phyloP scores from a whole-genome alignment of 306 rosid species.

The Echinosophora koreensis region DNA sequence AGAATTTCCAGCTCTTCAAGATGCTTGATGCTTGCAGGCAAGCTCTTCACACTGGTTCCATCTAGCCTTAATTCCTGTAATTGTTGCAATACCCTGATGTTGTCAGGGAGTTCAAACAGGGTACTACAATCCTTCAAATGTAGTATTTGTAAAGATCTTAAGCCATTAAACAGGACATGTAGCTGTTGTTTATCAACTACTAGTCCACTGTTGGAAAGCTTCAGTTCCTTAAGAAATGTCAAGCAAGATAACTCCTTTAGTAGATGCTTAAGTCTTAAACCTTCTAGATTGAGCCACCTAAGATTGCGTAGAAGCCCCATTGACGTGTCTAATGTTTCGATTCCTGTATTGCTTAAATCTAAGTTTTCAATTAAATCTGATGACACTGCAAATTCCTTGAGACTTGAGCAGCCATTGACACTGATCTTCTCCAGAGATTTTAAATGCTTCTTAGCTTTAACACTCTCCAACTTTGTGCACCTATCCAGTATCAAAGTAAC shows the following conservation, averaged over 20 bases:
- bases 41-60: constrained; percentile 36
- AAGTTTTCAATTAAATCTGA: constrained; percentile 33
- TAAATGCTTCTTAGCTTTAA: constrained; percentile 35
- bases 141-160: not conserved
- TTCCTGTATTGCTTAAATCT: constrained; percentile 43
- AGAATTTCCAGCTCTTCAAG: not conserved
- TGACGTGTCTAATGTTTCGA: constrained; percentile 27
- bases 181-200: not conserved
- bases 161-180: not conserved
- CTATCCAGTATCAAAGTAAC: not conserved
- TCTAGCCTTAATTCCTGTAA: constrained; percentile 2
- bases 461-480: not conserved
- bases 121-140: not conserved
- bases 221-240: not conserved
- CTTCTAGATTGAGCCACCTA: not conserved
- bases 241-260: not conserved
- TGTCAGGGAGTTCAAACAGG: constrained; percentile 36
- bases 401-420: constrained; percentile 9
- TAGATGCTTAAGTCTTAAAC: not conserved
- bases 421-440: not conserved
- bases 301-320: constrained; percentile 26
- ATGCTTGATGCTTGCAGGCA: constrained; percentile 37
- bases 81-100: constrained; percentile 16
- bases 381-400: constrained; percentile 30
- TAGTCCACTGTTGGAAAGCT: not conserved